Base-by-base conservation (phyloP, 2,329 filamentous ascomycete species). In the Calycina herbarum region DNA sequence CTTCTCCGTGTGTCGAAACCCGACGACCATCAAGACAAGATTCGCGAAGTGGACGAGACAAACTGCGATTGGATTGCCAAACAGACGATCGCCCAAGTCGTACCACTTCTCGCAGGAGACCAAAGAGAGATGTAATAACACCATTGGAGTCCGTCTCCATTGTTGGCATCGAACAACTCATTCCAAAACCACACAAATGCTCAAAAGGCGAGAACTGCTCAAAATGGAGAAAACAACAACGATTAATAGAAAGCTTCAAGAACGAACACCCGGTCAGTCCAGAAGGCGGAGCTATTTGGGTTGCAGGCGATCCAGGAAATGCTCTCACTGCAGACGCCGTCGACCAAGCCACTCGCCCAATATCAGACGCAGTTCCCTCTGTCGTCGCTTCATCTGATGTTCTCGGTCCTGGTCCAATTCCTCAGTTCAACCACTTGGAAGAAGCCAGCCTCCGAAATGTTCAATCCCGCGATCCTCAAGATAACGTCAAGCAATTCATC, bases 401-500 rank as follows among this genome's bases (percentile, higher is more conserved):
- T 11, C 84, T 98, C 68, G 94, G 93, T 2, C 89, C 91, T 5
- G 85, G 85, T 7, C 78, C 84, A 58, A 76, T 88, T 13, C 84
- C 89, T 27, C 82, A 88, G 29, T 83, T 94, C 66, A 84, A 86
- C 66, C 86, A 88, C 68, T 85, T 97, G 45, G 89, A 93, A 72
- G 89, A 93, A 76, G 87, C 89, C 59, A 85, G 83, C 54, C 87
- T 97, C 17, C 86, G 88, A 65, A 87, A 83, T 68, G 76, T 97
- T 38, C 84, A 90, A 74, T 82, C 83, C 20, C 85, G 90, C 62
- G 93, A 97, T 74, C 91, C 94, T 5, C 94, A 96, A 77, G 94
- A 97, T 79, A 96, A 94, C 72, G 93, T 98, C 42, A 89, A 92
- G 74, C 92, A 96, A 70, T 98, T 97, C 78, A 85, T 98, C 62